Conservation (phyloP, 495 filamentous ascomycete genomes). For the Monascus purpureus region DNA sequence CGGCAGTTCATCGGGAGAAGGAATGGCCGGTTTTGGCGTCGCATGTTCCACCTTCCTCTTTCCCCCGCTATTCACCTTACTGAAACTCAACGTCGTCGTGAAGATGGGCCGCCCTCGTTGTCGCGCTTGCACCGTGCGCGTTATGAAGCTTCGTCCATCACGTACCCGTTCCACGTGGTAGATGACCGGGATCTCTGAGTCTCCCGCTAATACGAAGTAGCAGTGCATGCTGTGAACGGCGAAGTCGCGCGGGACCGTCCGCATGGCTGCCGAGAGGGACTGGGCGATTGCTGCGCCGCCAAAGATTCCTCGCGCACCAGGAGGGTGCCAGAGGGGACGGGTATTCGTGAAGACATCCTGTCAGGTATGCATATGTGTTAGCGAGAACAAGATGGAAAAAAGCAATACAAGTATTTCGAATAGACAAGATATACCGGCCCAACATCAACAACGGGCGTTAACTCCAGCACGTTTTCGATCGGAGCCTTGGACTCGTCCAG, state of each 20-base stretch:
- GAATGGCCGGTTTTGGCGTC: conserved; percentile 15
- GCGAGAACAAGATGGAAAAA: too few species aligned
- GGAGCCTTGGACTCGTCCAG: conserved; percentile 55
- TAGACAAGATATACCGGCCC: conserved; percentile 45
- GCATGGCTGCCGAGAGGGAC: conserved; percentile 74
- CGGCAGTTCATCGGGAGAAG: conserved; percentile 25
- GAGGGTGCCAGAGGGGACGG: conserved; percentile 76
- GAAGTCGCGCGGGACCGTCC: conserved; percentile 68
- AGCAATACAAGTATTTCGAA: conserved; percentile 1
- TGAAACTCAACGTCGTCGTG: conserved; percentile 86
- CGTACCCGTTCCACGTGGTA: conserved; percentile 89
- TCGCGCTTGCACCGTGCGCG: conserved; percentile 86
- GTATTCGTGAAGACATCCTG: conserved; percentile 91
- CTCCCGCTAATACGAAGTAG: conserved; percentile 91
- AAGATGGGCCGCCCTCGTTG: conserved; percentile 87
- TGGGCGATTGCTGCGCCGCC: conserved; percentile 90
- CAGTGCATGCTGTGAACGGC: conserved; percentile 92
- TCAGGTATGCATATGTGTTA: conserved; percentile 2
- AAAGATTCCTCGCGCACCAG: conserved; percentile 83
- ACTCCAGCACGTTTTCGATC: conserved; percentile 80
- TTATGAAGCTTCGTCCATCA: conserved; percentile 80
- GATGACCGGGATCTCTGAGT: conserved; percentile 69
- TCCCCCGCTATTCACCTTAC: conserved; percentile 53
- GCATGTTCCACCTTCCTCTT: conserved; percentile 38
- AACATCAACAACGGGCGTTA: conserved; percentile 67